Percentiles rank a stretch among this genome's conserved stretches.
Evolutionary conservation across 306 rosid genomes (phyloP).

Genomic region (Luffa acutangula): DNA sequence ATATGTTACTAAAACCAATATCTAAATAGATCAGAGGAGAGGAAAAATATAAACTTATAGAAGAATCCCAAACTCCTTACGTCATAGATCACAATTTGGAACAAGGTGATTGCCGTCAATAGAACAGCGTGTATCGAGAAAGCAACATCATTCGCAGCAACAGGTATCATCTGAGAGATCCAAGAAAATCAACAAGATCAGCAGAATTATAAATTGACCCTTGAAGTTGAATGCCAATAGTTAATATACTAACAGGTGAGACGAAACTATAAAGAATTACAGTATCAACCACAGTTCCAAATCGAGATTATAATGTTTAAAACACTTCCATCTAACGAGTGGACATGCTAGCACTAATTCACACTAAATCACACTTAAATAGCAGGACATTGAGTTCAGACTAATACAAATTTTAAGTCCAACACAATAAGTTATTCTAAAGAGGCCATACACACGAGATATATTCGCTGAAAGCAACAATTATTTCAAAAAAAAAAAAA

Average conservation of each 20-base stretch:
- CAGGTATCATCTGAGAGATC: conserved; percentile 75
- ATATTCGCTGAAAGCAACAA: neutral
- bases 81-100: conserved; percentile 70
- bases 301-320: neutral
- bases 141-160: conserved; percentile 90
- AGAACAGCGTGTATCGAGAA: conserved; percentile 83
- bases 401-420: neutral
- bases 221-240: neutral
- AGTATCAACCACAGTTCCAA: neutral
- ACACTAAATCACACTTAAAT: neutral
- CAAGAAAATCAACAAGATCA: conserved; percentile 14
- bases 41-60: neutral
- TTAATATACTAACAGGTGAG: neutral
- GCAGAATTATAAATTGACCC: neutral
- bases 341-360: neutral
- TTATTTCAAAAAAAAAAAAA: too few relatives aligned
- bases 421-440: neutral
- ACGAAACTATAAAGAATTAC: neutral
- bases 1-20: neutral
- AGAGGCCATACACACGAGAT: neutral
- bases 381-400: neutral
- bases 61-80: conserved; percentile 24
- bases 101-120: conserved; percentile 49
- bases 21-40: neutral
- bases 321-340: neutral